Base-by-base conservation (phyloP, 106 monocot species). In the Iris macrosiphon region DNA sequence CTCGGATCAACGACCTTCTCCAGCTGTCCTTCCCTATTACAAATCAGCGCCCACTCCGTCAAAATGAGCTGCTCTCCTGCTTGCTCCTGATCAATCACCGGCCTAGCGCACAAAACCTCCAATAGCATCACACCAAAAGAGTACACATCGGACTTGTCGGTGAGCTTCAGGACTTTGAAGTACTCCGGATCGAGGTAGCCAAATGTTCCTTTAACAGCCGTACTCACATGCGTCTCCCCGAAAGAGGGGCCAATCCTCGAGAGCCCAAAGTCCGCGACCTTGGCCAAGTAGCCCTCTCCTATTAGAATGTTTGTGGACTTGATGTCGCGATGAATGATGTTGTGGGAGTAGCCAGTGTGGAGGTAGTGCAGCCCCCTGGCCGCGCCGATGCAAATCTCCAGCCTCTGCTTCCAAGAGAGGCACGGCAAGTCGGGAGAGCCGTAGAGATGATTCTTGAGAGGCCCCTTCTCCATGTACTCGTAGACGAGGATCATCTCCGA, bases 151-250 rank as follows among this genome's bases (percentile, higher is more conserved):
- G 93, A 93, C 41, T 87, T 87, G 11, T 76, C 83, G 10, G 92
- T 93, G 13, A 93, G 79, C 37, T 93, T 69, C 58, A 73, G 84
- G 3, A 78, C 73, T 61, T 78, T 84, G 78, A 81, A 84, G 74
- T 93, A 93, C 63, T 88, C 93, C 0, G 88, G 93, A 22, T 93
- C 93, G 25, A 93, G 39, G 67, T 93, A 93, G 1, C 93, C 88
- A 48, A 93, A 88, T 23, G 73, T 93, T 6, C 93, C 93, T 47
- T 93, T 93, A 4, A 93, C 80, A 7, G 17, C 63, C 14, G 88
- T 93, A 69, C 77, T 84, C 5, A 93, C 93, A 21, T 93, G 93
- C 0, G 84, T 84, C 66, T 84, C 56, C 7, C 78, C 93, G 19
- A 49, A 16, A 2, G 71, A 64, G 0, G 93, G 87, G 6, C 88